Evolutionary conservation across 2,329 filamentous ascomycete species (phyloP), one percentile per base, ranked within the genome.

Genomic region (Colletotrichum sp.): DNA sequence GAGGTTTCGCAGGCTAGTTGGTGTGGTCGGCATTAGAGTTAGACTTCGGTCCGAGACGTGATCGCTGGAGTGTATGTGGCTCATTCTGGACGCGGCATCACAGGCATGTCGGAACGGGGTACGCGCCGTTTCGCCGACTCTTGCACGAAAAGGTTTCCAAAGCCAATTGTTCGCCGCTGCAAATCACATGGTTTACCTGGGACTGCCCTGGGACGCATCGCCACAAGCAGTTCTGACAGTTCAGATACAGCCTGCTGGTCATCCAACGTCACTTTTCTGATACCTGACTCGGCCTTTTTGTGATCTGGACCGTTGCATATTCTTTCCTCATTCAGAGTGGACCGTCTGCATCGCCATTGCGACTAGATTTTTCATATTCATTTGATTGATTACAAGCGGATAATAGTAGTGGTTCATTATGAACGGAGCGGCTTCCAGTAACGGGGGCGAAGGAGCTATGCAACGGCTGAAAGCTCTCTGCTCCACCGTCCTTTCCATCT

Each of bases 41-140:
- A 62, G 28, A 70, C 67, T 70, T 70, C 67, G 67, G 67, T 70
- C 67, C 67, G 67, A 70, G 67, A 70, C 67, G 55, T 25, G 25
- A 36, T 61, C 66, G 27, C 66, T 68, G 62, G 27, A 32, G 36
- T 66, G 62, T 66, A 30, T 30, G 62, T 66, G 62, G 62, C 27
- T 27, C 62, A 15, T 36, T 25, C 10, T 36, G 30, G 48, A 39
- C 28, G 48, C 48, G 28, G 48, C 22, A 58, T 67, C 43, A 36
- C 43, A 67, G 65, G 43, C 43, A 36, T 67, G 30, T 58, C 65
- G 30, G 65, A 36, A 36, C 65, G 65, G 65, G 30, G 28, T 36
- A 15, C 48, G 18, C 48, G 30, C 43, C 48, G 65, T 32, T 36
- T 52, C 43, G 65, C 34, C 30, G 30, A 67, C 64, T 55, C n/a